Conservation (phyloP, 2,329 filamentous ascomycete species). For the Paracamarosporium sp. region DNA sequence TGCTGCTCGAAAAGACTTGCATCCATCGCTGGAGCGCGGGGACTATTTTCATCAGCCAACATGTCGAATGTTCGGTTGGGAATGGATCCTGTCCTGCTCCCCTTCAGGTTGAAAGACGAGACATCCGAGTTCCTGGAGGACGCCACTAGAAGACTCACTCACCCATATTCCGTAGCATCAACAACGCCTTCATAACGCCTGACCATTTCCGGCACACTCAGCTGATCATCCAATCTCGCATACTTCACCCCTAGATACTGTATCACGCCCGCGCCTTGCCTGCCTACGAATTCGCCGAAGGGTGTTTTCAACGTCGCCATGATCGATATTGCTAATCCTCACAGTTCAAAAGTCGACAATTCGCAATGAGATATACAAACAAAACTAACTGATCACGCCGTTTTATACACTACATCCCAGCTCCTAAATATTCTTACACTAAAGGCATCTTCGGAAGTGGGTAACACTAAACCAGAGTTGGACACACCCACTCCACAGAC, state of each 20-base stretch:
- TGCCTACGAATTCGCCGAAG: slow-evolving; percentile 20
- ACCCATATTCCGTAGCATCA: slow-evolving; percentile 42
- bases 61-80: neutral
- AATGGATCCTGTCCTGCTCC: no score
- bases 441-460: no score
- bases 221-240: slow-evolving; percentile 37
- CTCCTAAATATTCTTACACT: neutral
- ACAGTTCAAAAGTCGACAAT: neutral
- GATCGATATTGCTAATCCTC: neutral
- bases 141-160: slow-evolving; percentile 11
- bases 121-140: no score
- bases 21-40: slow-evolving; percentile 22
- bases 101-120: no score
- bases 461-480: neutral
- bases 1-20: slow-evolving; percentile 25
- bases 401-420: neutral
- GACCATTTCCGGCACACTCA: slow-evolving; percentile 36
- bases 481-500: neutral
- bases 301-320: slow-evolving; percentile 8
- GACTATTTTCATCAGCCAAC: slow-evolving; percentile 15
- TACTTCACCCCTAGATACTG: slow-evolving; percentile 44
- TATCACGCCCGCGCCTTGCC: slow-evolving; percentile 19
- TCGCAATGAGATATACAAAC: no score
- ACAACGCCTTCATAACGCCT: slow-evolving; percentile 21
- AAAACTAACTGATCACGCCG: no score